Percentiles rank a stretch among this genome's conserved stretches.
Evolutionary conservation across 2,329 filamentous ascomycete species (phyloP).

Genomic region (Fusarium musae): DNA sequence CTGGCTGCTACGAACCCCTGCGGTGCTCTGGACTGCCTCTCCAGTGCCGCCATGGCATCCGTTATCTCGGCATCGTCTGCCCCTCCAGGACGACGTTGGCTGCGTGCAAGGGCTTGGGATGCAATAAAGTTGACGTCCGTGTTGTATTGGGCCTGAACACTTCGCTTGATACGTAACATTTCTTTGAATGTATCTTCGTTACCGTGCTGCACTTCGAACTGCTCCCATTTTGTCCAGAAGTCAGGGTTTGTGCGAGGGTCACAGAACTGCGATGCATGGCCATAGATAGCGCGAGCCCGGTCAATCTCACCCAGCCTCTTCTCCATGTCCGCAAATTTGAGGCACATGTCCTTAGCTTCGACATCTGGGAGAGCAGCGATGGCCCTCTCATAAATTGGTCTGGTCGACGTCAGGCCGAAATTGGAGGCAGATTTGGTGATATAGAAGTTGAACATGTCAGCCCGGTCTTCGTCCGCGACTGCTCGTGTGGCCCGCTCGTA

Average conservation of each 20-base stretch:
- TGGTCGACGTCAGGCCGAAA: slow-evolving; percentile 93
- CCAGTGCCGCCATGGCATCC: slow-evolving; percentile 90
- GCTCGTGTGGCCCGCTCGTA: slow-evolving; percentile 97
- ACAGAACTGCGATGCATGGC: slow-evolving; percentile 96
- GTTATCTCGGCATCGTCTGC: slow-evolving; percentile 61
- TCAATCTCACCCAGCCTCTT: slow-evolving; percentile 92
- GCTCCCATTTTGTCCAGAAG: slow-evolving; percentile 98
- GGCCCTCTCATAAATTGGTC: slow-evolving; percentile 95
- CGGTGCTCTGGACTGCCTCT: slow-evolving; percentile 87
- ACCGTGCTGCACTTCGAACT: slow-evolving; percentile 96
- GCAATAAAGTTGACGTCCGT: slow-evolving; percentile 99
- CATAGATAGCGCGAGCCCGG: slow-evolving; percentile 93
- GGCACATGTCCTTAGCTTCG: slow-evolving; percentile 96
- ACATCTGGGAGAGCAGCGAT: slow-evolving; percentile 92
- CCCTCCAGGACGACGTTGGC: slow-evolving; percentile 70
- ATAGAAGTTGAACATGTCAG: slow-evolving; percentile 99
- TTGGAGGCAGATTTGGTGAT: slow-evolving; percentile 99
- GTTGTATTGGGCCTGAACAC: slow-evolving; percentile 97
- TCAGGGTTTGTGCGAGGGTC: slow-evolving; percentile 89
- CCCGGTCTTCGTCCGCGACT: slow-evolving; percentile 91
- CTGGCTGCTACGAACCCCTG: slow-evolving; percentile 91
- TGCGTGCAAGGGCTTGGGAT: slow-evolving; percentile 88
- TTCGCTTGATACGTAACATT: slow-evolving; percentile 97
- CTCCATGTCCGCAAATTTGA: slow-evolving; percentile 99
- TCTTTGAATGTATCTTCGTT: slow-evolving; percentile 99